Percentiles rank a stretch among this genome's conserved stretches.
phyloP scores from a whole-genome alignment of 148 eudicot genomes.

The Cornus suecica region DNA sequence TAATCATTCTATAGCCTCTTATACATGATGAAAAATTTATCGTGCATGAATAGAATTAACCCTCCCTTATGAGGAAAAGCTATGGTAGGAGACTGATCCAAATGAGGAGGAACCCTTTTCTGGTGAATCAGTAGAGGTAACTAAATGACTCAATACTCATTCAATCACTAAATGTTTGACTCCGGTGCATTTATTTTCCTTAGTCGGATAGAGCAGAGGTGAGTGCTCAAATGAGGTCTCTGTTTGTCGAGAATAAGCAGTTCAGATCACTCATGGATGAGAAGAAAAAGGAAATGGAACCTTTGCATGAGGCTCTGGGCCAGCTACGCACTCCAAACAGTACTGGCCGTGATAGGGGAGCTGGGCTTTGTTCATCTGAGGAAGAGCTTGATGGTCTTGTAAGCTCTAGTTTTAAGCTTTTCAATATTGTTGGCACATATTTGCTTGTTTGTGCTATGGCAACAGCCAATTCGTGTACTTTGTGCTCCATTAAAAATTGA shows the following conservation, averaged over 20 bases:
- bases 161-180: not conserved
- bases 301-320: constrained; percentile 79
- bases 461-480: not conserved
- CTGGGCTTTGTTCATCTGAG: constrained; percentile 65
- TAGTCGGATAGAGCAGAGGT: constrained; percentile 52
- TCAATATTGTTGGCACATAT: not conserved
- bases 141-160: no score
- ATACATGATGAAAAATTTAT: not conserved
- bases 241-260: constrained; percentile 50
- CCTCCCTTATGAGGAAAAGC: not conserved
- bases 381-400: constrained; percentile 75
- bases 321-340: constrained; percentile 53
- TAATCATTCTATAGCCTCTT: not conserved
- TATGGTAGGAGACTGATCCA: not conserved
- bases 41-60: not conserved
- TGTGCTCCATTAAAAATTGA: not conserved
- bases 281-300: constrained; percentile 79
- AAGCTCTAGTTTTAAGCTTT: constrained; percentile 23
- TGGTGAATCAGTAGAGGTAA: no score
- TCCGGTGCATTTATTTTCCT: constrained; percentile 12
- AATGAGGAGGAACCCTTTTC: no score
- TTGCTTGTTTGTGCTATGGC: not conserved
- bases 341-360: constrained; percentile 46
- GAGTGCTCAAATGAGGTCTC: constrained; percentile 36
- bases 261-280: constrained; percentile 48